Evolutionary conservation across 2,329 filamentous ascomycete species (phyloP).

Genomic region (Cyanodermella asteris): DNA sequence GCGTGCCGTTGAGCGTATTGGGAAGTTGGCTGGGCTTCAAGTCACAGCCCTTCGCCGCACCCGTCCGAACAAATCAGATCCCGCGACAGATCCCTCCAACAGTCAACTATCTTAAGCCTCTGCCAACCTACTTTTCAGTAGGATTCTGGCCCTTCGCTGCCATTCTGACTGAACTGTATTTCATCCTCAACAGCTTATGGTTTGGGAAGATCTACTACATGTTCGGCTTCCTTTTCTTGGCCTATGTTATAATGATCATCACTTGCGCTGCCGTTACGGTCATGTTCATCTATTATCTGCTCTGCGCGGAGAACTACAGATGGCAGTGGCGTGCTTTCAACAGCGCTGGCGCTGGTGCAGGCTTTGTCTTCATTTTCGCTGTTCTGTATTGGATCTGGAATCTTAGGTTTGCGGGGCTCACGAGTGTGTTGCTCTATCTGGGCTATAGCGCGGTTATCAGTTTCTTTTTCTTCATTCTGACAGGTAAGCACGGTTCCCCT

Average conservation of each 20-base stretch:
- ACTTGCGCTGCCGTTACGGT: slow-evolving; percentile 84
- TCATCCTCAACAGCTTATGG: slow-evolving; percentile 99
- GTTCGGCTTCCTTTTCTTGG: slow-evolving; percentile 97
- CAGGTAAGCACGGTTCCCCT: slow-evolving; percentile 46
- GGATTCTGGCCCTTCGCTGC: slow-evolving; percentile 86
- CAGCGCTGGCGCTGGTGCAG: slow-evolving; percentile 71
- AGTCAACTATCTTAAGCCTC: slow-evolving; percentile 59
- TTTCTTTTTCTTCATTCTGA: slow-evolving; percentile 80
- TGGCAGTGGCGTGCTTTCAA: slow-evolving; percentile 97
- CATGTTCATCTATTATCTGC: slow-evolving; percentile 83
- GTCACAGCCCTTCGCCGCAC: slow-evolving; percentile 42
- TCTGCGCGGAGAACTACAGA: slow-evolving; percentile 93
- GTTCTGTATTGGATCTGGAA: slow-evolving; percentile 80
- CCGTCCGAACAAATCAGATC: slow-evolving; percentile 92
- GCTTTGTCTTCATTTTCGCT: slow-evolving; percentile 81
- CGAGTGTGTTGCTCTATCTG: slow-evolving; percentile 75
- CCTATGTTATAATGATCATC: slow-evolving; percentile 92
- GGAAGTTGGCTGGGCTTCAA: slow-evolving; percentile 92
- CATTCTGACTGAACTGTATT: slow-evolving; percentile 96
- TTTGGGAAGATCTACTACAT: slow-evolving; percentile 99
- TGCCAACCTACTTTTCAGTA: slow-evolving; percentile 80
- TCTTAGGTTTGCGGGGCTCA: slow-evolving; percentile 62
- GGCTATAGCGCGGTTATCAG: slow-evolving; percentile 81
- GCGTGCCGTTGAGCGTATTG: slow-evolving; percentile 68
- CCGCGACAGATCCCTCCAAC: slow-evolving; percentile 82